phyloP scores from a whole-genome alignment of 371 early-diverging fungal genomes.

The Circinella umbellata region DNA sequence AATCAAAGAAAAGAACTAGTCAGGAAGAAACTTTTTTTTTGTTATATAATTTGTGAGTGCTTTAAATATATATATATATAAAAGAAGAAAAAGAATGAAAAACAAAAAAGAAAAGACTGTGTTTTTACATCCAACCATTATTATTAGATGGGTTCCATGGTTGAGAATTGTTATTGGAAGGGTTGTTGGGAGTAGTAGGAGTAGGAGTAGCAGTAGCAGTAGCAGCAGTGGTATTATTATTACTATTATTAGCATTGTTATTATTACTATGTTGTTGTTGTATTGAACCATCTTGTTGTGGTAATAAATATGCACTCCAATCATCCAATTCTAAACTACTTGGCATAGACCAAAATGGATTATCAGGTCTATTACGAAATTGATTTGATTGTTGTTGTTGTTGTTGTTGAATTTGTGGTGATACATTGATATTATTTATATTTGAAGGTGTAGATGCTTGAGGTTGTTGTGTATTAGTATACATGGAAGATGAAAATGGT shows the following conservation, averaged over 20 bases:
- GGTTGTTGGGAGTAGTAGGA: too few relatives aligned
- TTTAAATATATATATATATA: too few relatives aligned
- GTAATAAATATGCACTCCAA: conserved; percentile 47
- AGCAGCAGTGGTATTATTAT: not conserved
- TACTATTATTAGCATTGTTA: not conserved
- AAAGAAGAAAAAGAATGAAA: not conserved
- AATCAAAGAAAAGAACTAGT: too few relatives aligned
- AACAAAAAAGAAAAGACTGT: not conserved
- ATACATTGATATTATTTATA: not conserved
- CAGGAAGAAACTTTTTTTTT: too few relatives aligned
- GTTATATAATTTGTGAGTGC: too few relatives aligned
- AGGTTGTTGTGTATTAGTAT: not conserved
- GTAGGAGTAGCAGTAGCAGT: too few relatives aligned
- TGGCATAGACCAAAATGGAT: conserved; percentile 56
- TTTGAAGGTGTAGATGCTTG: not conserved
- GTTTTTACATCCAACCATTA: conserved; percentile 18
- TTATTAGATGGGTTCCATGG: conserved; percentile 5
- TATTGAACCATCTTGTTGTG: conserved; percentile 15
- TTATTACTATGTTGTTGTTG: conserved; percentile 9
- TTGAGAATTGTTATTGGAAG: not conserved
- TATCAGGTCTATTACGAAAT: conserved; percentile 50
- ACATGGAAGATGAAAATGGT: conserved; percentile 5
- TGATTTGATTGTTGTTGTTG: conserved; percentile 18
- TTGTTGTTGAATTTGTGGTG: not conserved
- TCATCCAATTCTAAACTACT: conserved; percentile 52